Percentiles rank a stretch among this genome's conserved stretches.
These are phyloP conservation scores for Lippia alba DNA, from an alignment of 305 asterid genomes.

Conservation along the genomic window DNA sequence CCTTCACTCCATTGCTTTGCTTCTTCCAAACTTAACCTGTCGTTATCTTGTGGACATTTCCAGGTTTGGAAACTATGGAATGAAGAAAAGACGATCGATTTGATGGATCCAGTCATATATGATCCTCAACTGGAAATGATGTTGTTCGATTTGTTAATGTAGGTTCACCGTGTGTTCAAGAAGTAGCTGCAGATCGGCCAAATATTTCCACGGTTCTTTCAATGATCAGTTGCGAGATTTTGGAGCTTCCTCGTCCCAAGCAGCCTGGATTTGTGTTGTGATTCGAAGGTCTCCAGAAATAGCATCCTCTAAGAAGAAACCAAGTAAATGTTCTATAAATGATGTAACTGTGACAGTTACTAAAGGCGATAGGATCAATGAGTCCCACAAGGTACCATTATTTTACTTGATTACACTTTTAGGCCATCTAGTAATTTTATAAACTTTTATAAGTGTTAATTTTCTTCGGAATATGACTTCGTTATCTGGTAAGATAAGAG, in stretches of 20 bases:
- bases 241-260: slow-evolving; percentile 30
- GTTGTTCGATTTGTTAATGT: slow-evolving; percentile 34
- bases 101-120: slow-evolving; percentile 31
- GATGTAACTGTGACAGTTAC: slow-evolving; percentile 24
- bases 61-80: slow-evolving; percentile 51
- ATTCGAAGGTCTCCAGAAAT: slow-evolving; percentile 1
- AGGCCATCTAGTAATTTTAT: no score
- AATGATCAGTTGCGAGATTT: slow-evolving; percentile 37
- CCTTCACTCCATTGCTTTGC: not conserved
- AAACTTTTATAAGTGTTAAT: no score
- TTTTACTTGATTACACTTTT: no score
- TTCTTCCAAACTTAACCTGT: not conserved
- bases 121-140: slow-evolving; percentile 21
- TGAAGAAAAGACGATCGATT: slow-evolving; percentile 20
- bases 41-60: not conserved
- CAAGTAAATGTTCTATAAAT: slow-evolving; percentile 18
- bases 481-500: no score
- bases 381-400: not conserved
- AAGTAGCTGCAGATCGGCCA: slow-evolving; percentile 37
- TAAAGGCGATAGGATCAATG: slow-evolving; percentile 25
- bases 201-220: slow-evolving; percentile 20
- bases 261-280: slow-evolving; percentile 31
- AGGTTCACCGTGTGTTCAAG: slow-evolving; percentile 39
- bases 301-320: not conserved
- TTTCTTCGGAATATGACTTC: no score